phyloP scores from a whole-genome alignment of 352 stramenopile species.

The Globisporangium polare region DNA sequence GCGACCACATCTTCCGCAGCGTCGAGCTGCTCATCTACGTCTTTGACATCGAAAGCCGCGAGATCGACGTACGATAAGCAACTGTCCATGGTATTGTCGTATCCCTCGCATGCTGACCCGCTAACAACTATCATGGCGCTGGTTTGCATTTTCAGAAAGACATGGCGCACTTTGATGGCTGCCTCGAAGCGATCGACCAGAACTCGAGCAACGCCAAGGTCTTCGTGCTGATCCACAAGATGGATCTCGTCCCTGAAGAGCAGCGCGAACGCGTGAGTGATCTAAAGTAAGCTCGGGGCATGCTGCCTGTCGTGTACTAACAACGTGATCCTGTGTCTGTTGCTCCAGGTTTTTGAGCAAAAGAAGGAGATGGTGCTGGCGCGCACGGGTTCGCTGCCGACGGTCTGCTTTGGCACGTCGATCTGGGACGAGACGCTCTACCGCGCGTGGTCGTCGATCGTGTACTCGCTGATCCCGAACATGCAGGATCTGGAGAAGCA shows the following conservation, averaged over 20 bases:
- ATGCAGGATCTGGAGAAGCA: slow-evolving; percentile 95
- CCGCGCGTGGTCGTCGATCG: slow-evolving; percentile 98
- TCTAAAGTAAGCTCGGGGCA: no score
- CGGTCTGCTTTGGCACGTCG: slow-evolving; percentile 95
- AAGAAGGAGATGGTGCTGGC: slow-evolving; percentile 93
- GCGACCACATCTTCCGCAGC: slow-evolving; percentile 99
- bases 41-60: slow-evolving; percentile 96
- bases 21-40: slow-evolving; percentile 99
- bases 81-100: no score
- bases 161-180: slow-evolving; percentile 96
- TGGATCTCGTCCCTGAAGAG: slow-evolving; percentile 95
- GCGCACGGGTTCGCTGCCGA: slow-evolving; percentile 84
- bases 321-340: no score
- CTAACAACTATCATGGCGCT: background rate
- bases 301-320: no score
- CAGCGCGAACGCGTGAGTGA: slow-evolving; percentile 71
- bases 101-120: no score
- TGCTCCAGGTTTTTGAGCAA: slow-evolving; percentile 96
- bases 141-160: slow-evolving; percentile 87
- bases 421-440: slow-evolving; percentile 99
- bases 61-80: slow-evolving; percentile 52
- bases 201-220: slow-evolving; percentile 98
- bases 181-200: slow-evolving; percentile 97
- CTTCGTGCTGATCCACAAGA: slow-evolving; percentile 99
- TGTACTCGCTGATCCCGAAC: slow-evolving; percentile 99